A percentile compares a stretch with the other conserved stretches of the same genome.
These are phyloP conservation scores for Sergeia podlipaevii DNA, from an alignment of 208 protist genomes.

Conservation along the genomic window DNA sequence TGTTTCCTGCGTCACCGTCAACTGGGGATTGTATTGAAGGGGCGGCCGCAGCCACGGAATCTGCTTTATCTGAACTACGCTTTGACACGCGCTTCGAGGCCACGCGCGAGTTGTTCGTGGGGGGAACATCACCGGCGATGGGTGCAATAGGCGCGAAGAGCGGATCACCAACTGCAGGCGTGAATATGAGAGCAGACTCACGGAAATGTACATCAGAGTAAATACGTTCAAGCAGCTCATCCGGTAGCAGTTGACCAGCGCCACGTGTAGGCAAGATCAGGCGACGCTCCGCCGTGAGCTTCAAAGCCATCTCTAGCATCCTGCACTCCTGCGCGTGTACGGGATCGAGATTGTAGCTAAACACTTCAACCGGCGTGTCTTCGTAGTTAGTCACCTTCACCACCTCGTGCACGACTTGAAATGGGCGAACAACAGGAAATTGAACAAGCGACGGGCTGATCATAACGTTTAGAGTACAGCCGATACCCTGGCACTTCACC, in stretches of 20 bases:
- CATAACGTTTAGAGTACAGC: slow-evolving; percentile 26
- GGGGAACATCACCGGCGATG: background rate
- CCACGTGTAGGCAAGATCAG: slow-evolving; percentile 62
- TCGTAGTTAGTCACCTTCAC: slow-evolving; percentile 88
- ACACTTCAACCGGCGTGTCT: slow-evolving; percentile 86
- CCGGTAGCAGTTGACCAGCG: slow-evolving; percentile 61
- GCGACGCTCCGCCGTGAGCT: slow-evolving; percentile 17
- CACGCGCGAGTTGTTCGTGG: no score
- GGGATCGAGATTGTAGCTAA: slow-evolving; percentile 76
- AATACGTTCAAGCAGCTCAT: slow-evolving; percentile 63
- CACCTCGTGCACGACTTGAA: slow-evolving; percentile 40
- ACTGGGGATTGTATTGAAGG: no score
- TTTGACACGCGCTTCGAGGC: no score
- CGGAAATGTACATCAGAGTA: slow-evolving; percentile 33
- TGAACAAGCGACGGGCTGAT: slow-evolving; percentile 46
- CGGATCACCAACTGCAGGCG: background rate
- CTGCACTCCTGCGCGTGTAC: slow-evolving; percentile 56
- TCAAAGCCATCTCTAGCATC: slow-evolving; percentile 48
- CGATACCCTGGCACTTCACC: slow-evolving; percentile 41
- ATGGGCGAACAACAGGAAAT: slow-evolving; percentile 73
- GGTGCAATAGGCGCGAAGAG: background rate
- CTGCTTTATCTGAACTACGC: no score
- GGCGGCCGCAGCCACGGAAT: background rate
- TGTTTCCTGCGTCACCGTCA: no score
- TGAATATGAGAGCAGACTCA: slow-evolving; percentile 17